Evolutionary conservation across 805 yeast genomes (phyloP).

Genomic region (Clavispora santaluciae): DNA sequence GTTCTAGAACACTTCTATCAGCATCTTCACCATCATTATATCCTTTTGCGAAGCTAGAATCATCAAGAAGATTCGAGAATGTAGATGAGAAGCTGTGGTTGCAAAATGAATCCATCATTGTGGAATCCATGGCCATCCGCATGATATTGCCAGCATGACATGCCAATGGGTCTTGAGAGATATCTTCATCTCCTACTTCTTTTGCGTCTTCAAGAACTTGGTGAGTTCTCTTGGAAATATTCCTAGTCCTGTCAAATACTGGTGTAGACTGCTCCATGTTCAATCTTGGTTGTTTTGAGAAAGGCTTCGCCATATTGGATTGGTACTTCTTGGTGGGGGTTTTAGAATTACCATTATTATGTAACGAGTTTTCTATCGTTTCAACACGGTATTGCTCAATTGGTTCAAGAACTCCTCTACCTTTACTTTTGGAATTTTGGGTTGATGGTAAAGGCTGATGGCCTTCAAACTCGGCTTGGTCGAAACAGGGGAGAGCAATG

Average conservation of each 20-base stretch:
- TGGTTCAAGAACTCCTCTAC: background rate
- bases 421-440: background rate
- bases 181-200: conserved; percentile 11
- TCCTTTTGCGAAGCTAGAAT: conserved; percentile 15
- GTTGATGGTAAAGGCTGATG: background rate
- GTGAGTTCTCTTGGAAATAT: background rate
- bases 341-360: background rate
- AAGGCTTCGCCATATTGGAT: background rate
- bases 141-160: conserved; percentile 44
- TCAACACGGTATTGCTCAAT: background rate
- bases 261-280: background rate
- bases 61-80: conserved; percentile 29
- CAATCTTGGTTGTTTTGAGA: background rate
- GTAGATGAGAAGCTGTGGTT: conserved; percentile 34
- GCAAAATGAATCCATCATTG: conserved; percentile 40
- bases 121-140: conserved; percentile 45
- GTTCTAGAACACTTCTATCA: conserved; percentile 16
- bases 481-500: conserved; percentile 15
- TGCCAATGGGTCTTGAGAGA: conserved; percentile 35
- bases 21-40: conserved; percentile 10
- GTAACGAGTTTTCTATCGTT: background rate
- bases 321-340: conserved; percentile 1
- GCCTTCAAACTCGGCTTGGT: background rate
- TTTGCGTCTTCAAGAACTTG: background rate
- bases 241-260: background rate